A percentile compares a stretch with the other conserved stretches of the same genome.
phyloP scores from a whole-genome alignment of 768 basidiomycete genomes.

The Nevesoporus exiguus region DNA sequence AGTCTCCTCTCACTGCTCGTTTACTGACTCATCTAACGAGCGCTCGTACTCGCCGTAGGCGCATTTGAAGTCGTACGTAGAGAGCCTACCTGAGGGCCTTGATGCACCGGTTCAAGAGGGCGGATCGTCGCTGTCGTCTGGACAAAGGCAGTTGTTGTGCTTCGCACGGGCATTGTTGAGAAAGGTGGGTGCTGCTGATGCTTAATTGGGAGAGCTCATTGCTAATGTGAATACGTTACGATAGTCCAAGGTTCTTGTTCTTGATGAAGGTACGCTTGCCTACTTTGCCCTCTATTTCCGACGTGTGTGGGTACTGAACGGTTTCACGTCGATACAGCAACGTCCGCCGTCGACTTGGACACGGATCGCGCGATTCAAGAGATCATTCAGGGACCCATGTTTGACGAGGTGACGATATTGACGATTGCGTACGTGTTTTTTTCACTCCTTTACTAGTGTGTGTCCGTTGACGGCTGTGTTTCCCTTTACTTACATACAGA shows the following conservation, averaged over 20 bases:
- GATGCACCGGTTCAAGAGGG: slow-evolving; percentile 76
- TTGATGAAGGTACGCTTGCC: slow-evolving; percentile 76
- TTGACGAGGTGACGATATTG: slow-evolving; percentile 74
- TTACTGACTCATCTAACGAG: neutral
- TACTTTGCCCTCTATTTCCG: no score
- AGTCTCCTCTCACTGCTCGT: neutral
- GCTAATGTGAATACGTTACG: slow-evolving; percentile 5
- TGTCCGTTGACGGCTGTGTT: neutral
- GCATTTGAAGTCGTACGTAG: slow-evolving; percentile 66
- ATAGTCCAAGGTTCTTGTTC: slow-evolving; percentile 79
- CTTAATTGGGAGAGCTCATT: neutral
- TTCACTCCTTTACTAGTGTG: no score
- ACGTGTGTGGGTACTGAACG: neutral
- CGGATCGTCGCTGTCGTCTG: slow-evolving; percentile 77
- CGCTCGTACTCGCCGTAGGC: slow-evolving; percentile 38
- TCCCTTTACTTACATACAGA: slow-evolving; percentile 30
- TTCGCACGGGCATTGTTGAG: slow-evolving; percentile 82
- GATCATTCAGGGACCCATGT: slow-evolving; percentile 78
- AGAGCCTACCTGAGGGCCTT: slow-evolving; percentile 59
- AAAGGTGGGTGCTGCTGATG: slow-evolving; percentile 42
- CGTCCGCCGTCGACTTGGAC: slow-evolving; percentile 86
- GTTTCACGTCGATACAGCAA: slow-evolving; percentile 45
- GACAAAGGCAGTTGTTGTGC: slow-evolving; percentile 85
- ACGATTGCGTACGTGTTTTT: slow-evolving; percentile 69
- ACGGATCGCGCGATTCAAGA: slow-evolving; percentile 88